These are phyloP conservation scores for Tetrapyrgos nigripes DNA, from an alignment of 1,284 basidiomycete species.

Conservation along the genomic window DNA sequence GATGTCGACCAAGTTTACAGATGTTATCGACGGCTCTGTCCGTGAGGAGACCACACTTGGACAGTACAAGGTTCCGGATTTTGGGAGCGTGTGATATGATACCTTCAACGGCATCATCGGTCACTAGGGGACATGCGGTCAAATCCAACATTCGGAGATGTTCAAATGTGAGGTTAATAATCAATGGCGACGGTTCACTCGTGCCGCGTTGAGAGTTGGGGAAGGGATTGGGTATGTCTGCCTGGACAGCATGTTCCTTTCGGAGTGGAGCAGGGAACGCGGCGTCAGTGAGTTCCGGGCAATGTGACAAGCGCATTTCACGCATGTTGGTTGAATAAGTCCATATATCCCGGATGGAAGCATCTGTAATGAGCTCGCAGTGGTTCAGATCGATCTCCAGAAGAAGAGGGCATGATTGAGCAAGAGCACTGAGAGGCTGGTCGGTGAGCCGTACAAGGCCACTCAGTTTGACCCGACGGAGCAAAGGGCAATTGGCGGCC, in stretches of 20 bases:
- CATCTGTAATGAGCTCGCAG: constrained; percentile 82
- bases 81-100: constrained; percentile 89
- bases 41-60: constrained; percentile 89
- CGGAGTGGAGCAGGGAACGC: constrained; percentile 82
- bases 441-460: constrained; percentile 83
- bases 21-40: constrained; percentile 89
- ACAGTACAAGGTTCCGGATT: constrained; percentile 91
- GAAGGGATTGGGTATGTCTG: constrained; percentile 54
- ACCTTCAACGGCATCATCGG: constrained; percentile 91
- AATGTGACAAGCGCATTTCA: constrained; percentile 89
- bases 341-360: constrained; percentile 87
- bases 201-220: constrained; percentile 34
- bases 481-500: constrained; percentile 75
- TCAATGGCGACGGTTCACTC: constrained; percentile 66
- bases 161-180: constrained; percentile 70
- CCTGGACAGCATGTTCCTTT: constrained; percentile 36
- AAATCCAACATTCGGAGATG: constrained; percentile 91
- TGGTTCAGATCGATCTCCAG: constrained; percentile 94
- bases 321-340: constrained; percentile 82
- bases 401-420: constrained; percentile 85
- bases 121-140: constrained; percentile 83
- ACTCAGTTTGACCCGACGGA: constrained; percentile 90
- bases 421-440: constrained; percentile 79
- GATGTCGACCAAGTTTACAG: constrained; percentile 85
- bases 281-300: constrained; percentile 80